Percentiles rank a stretch among this genome's conserved stretches.
Evolutionary conservation across 2,329 filamentous ascomycete genomes (phyloP).

Genomic region (Aspergillus quadrilineatus): DNA sequence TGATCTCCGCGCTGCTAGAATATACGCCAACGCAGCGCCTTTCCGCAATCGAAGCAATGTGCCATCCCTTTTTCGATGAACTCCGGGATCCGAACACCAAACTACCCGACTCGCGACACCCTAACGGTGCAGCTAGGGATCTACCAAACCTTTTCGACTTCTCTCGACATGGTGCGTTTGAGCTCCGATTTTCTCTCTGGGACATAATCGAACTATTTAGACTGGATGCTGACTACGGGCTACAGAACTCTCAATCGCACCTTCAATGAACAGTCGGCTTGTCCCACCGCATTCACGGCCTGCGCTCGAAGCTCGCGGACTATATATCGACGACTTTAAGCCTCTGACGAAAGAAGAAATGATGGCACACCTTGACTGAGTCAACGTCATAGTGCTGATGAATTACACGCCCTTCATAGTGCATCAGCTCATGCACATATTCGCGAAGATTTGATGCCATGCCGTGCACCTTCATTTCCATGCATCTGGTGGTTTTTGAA

Average conservation of each 20-base stretch:
- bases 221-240: background rate
- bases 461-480: slow-evolving; percentile 30
- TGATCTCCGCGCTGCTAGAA: slow-evolving; percentile 90
- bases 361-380: slow-evolving; percentile 95
- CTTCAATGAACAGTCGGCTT: slow-evolving; percentile 80
- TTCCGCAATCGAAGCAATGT: slow-evolving; percentile 92
- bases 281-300: slow-evolving; percentile 80
- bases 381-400: slow-evolving; percentile 35
- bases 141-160: slow-evolving; percentile 91
- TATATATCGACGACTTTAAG: slow-evolving; percentile 92
- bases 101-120: slow-evolving; percentile 90
- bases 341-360: slow-evolving; percentile 92
- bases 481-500: slow-evolving; percentile 34
- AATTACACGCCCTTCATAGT: slow-evolving; percentile 40
- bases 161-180: slow-evolving; percentile 76
- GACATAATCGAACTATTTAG: slow-evolving; percentile 11
- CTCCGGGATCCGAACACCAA: slow-evolving; percentile 86
- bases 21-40: slow-evolving; percentile 96
- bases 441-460: slow-evolving; percentile 32
- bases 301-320: slow-evolving; percentile 69
- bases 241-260: slow-evolving; percentile 91
- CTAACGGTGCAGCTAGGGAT: slow-evolving; percentile 74
- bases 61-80: slow-evolving; percentile 98
- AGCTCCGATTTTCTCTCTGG: background rate
- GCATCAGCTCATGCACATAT: slow-evolving; percentile 32